A percentile compares a stretch with the other conserved stretches of the same genome.
phyloP scores from a whole-genome alignment of 1,284 basidiomycete species.

The Moniliophthora roreri region DNA sequence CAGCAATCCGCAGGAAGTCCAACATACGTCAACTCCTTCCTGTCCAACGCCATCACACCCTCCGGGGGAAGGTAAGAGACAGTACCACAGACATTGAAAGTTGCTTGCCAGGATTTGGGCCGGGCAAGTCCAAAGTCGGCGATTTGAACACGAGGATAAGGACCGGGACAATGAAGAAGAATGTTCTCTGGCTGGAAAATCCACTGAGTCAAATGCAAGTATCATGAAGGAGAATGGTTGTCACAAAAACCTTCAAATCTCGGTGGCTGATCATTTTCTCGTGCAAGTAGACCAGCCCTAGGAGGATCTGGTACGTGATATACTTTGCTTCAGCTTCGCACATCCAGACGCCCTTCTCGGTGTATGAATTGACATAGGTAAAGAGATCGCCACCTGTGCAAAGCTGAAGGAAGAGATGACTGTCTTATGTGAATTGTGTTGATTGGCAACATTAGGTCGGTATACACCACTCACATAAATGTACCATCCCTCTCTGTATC shows the following conservation, averaged over 20 bases:
- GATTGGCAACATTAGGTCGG: neutral
- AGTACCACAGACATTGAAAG: slow-evolving; percentile 79
- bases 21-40: slow-evolving; percentile 70
- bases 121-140: slow-evolving; percentile 87
- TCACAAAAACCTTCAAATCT: slow-evolving; percentile 68
- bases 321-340: slow-evolving; percentile 83
- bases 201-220: neutral
- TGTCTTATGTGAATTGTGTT: slow-evolving; percentile 22
- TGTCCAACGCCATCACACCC: slow-evolving; percentile 72
- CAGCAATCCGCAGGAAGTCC: slow-evolving; percentile 82
- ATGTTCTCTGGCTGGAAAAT: slow-evolving; percentile 78
- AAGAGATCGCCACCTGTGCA: slow-evolving; percentile 80
- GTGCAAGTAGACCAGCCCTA: slow-evolving; percentile 76
- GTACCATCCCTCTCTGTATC: slow-evolving; percentile 64
- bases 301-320: slow-evolving; percentile 78
- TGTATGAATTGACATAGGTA: slow-evolving; percentile 70
- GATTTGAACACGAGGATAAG: slow-evolving; percentile 80
- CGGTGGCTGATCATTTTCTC: slow-evolving; percentile 76
- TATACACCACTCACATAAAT: slow-evolving; percentile 47
- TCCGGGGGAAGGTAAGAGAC: slow-evolving; percentile 85
- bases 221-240: neutral
- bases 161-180: slow-evolving; percentile 69
- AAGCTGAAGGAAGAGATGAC: slow-evolving; percentile 76
- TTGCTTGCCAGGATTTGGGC: slow-evolving; percentile 75
- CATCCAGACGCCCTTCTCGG: slow-evolving; percentile 48